Conservation (phyloP, 495 filamentous ascomycete species). For the Neurospora sp. region DNA sequence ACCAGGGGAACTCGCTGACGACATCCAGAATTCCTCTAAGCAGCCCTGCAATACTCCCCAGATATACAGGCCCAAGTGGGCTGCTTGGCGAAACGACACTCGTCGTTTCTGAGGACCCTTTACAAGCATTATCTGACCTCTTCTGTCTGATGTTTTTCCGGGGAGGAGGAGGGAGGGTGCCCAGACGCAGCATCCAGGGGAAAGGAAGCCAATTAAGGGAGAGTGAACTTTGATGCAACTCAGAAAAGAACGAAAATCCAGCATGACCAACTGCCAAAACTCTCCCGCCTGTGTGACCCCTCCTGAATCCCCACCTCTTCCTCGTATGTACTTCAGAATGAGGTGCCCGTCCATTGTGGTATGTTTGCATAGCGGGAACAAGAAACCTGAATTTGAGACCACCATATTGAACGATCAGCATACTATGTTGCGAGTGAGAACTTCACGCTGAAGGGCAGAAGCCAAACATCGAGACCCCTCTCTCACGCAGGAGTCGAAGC, state of each 20-base stretch:
- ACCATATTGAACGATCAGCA: no score
- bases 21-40: background rate
- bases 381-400: no score
- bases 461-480: no score
- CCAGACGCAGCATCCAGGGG: background rate
- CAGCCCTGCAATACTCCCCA: background rate
- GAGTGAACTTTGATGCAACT: background rate
- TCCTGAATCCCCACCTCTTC: background rate
- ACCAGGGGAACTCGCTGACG: background rate
- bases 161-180: background rate
- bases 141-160: background rate
- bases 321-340: no score
- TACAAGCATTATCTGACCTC: background rate
- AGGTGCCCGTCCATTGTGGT: no score
- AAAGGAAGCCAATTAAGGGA: background rate
- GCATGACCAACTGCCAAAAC: background rate
- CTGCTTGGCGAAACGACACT: background rate
- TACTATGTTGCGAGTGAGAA: background rate
- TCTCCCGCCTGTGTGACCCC: background rate
- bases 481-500: background rate
- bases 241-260: background rate
- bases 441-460: background rate
- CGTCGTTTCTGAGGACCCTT: background rate
- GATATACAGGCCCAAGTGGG: background rate
- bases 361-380: no score